Evolutionary conservation across 176 grass and related monocot species (phyloP).

Genomic region (Lolium perenne): DNA sequence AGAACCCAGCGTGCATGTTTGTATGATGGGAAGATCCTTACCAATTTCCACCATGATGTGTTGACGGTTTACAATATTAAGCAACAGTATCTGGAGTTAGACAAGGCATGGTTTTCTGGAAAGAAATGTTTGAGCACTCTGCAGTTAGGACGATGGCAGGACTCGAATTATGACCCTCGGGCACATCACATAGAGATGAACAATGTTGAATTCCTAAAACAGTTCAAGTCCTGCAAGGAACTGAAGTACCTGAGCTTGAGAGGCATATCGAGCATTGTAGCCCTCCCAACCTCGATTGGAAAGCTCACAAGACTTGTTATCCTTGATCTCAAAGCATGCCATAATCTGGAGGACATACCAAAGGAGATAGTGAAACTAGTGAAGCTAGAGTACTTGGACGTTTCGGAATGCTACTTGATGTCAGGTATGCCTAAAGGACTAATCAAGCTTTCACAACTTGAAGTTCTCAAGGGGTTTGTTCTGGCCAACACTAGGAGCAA

Average conservation of each 20-base stretch:
- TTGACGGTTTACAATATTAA: slow-evolving; percentile 34
- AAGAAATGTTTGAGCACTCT: slow-evolving; percentile 29
- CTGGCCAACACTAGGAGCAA: not conserved
- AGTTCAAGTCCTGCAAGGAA: slow-evolving; percentile 7
- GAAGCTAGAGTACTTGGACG: slow-evolving; percentile 27
- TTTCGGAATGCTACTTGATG: slow-evolving; percentile 22
- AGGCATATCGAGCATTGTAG: slow-evolving; percentile 16
- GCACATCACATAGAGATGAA: slow-evolving; percentile 18
- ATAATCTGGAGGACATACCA: slow-evolving; percentile 30
- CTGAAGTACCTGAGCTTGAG: slow-evolving; percentile 19
- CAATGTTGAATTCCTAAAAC: slow-evolving; percentile 9
- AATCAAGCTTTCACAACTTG: slow-evolving; percentile 8
- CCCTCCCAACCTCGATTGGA: slow-evolving; percentile 16
- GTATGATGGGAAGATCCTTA: not conserved
- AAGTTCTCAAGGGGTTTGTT: slow-evolving; percentile 37
- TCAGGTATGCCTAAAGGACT: slow-evolving; percentile 23
- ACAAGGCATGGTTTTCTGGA: slow-evolving; percentile 12
- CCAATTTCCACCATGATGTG: slow-evolving; percentile 15
- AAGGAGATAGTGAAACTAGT: slow-evolving; percentile 13
- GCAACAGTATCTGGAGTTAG: slow-evolving; percentile 17
- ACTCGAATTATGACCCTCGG: not conserved
- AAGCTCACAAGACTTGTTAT: slow-evolving; percentile 17
- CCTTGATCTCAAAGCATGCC: slow-evolving; percentile 36
- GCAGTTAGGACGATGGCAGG: slow-evolving; percentile 43
- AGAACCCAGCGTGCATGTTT: slow-evolving; percentile 36